These are phyloP conservation scores for Calonectria crousiana DNA, from an alignment of 2,329 filamentous ascomycete species.

Conservation along the genomic window DNA sequence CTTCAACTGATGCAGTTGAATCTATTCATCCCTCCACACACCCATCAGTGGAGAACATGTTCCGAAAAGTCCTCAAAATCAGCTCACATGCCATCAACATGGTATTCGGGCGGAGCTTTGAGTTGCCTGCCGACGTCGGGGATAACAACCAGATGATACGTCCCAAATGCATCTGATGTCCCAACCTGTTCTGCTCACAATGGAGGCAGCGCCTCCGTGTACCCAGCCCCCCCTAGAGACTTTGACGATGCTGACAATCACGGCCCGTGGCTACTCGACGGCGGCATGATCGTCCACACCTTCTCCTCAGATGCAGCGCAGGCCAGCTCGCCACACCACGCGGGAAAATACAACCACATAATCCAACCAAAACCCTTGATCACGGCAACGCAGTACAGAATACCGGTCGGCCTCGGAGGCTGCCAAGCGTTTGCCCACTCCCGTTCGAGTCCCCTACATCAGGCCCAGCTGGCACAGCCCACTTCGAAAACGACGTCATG, in stretches of 20 bases:
- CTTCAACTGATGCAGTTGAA: not conserved
- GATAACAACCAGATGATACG: not conserved
- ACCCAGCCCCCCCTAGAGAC: not conserved
- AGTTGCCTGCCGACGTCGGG: not conserved
- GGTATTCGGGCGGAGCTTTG: not conserved
- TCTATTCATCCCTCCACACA: not conserved
- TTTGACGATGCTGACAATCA: not conserved
- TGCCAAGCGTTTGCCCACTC: not conserved
- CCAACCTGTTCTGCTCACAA: not conserved
- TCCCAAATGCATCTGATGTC: not conserved
- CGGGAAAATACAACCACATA: not conserved
- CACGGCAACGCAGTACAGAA: not conserved
- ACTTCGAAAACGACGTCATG: not conserved
- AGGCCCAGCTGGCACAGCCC: not conserved
- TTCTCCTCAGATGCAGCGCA: not conserved
- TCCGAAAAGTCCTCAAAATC: not conserved
- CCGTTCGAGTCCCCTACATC: not conserved
- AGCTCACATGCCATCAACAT: not conserved
- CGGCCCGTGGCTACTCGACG: not conserved
- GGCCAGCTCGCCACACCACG: not conserved
- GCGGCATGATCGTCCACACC: not conserved
- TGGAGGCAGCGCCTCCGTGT: not conserved
- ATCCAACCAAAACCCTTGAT: not conserved
- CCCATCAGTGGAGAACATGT: not conserved
- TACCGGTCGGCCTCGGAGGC: not conserved